Evolutionary conservation across 371 early-diverging fungal genomes (phyloP), one percentile per base, ranked within the genome.

Genomic region (Mucor velutinosus): DNA sequence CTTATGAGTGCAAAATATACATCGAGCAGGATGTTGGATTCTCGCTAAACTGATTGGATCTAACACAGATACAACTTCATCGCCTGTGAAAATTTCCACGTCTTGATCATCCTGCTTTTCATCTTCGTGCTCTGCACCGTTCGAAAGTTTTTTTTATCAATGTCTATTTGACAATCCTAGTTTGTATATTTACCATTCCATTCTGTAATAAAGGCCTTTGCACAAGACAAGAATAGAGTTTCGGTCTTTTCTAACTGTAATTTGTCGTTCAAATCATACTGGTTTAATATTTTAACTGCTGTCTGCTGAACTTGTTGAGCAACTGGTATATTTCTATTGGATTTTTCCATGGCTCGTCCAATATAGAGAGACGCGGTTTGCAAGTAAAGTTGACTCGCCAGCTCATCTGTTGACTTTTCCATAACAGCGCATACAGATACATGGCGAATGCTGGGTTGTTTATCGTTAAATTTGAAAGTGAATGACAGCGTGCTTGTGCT

Each of bases 1-100:
- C 23, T 58, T 59, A 68, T 83, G 84, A 2, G 49, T 68, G 62
- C 84, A 83, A 57, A 79, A 76, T 14, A 78, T 70, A 7, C 81
- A 74, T 56, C 80, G 53, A 1, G 76, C 65, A 45, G 84, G 84
- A 63, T 79, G 74, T 30, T 76, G 60, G 30, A 81, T 76, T 2
- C 64, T 70, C 3, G 64, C 60, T 6, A 83, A 37, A 19, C 67
- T 58, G 10, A 83, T 58, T 0, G 84, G 81, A 61, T 83, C 84
- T 0, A 68, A 30, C 8, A 79, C 37, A 7, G 79, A 78, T 12
- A 83, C 65, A 1, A 49, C 39, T 58, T 83, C 76, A 49, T 76
- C 76, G 3, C 73, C 64, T 12, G 70, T 27, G 15, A 64, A 39
- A 21, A 79, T 30, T n/a, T 70, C 70, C 17, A 73, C 66, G 33